A percentile compares a stretch with the other conserved stretches of the same genome.
phyloP scores from a whole-genome alignment of 257 asterid genomes.

The Striga asiatica region DNA sequence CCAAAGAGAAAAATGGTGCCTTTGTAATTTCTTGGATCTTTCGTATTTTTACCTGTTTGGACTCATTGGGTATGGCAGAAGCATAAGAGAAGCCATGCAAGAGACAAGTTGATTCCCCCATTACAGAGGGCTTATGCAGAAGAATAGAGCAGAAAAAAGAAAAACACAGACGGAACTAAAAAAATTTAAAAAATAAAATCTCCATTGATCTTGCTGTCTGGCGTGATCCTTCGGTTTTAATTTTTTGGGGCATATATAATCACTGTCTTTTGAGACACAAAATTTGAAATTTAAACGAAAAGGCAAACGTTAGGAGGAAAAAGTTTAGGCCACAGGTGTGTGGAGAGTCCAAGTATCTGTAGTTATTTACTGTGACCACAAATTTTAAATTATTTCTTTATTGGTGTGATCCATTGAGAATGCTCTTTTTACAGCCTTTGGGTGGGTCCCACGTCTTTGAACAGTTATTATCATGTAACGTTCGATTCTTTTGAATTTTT shows the following conservation, averaged over 20 bases:
- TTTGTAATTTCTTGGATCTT: too few species aligned
- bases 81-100: constrained; percentile 70
- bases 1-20: too few species aligned
- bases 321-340: constrained; percentile 15
- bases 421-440: background rate
- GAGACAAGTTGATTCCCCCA: constrained; percentile 78
- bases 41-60: constrained; percentile 54
- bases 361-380: background rate
- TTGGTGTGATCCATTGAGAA: background rate
- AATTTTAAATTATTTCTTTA: background rate
- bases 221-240: constrained; percentile 7
- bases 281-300: constrained; percentile 69
- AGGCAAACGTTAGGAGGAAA: constrained; percentile 30
- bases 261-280: constrained; percentile 15
- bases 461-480: constrained; percentile 16
- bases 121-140: constrained; percentile 16
- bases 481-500: background rate
- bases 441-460: constrained; percentile 14
- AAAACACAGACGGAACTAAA: background rate
- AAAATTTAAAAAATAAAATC: constrained; percentile 11
- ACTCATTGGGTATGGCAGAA: constrained; percentile 49
- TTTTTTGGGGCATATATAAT: constrained; percentile 8
- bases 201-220: constrained; percentile 1
- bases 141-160: too few species aligned
- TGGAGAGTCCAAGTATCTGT: background rate